A percentile compares a stretch with the other conserved stretches of the same genome.
phyloP scores from a whole-genome alignment of 176 grass and related monocot species.

The Oryza australiensis region DNA sequence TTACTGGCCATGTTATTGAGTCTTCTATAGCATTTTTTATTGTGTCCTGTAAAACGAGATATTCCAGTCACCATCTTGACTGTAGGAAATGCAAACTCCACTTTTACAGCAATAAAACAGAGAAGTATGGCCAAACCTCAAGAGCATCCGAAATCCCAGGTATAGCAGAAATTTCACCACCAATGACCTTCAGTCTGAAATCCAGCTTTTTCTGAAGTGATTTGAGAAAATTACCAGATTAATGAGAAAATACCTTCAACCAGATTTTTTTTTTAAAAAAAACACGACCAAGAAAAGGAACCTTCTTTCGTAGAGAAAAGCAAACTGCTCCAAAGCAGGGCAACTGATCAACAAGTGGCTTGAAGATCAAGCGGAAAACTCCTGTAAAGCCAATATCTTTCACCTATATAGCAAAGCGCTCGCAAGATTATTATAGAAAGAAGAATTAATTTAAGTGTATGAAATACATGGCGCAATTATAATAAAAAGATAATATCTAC shows the following conservation, averaged over 20 bases:
- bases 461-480: neutral
- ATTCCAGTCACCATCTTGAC: constrained; percentile 25
- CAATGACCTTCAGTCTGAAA: constrained; percentile 89
- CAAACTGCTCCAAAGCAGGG: constrained; percentile 97
- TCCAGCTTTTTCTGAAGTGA: constrained; percentile 90
- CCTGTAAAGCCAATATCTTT: constrained; percentile 88
- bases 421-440: constrained; percentile 25
- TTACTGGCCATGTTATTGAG: constrained; percentile 90
- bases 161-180: constrained; percentile 84
- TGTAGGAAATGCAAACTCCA: constrained; percentile 8
- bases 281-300: constrained; percentile 26
- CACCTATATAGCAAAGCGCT: constrained; percentile 57
- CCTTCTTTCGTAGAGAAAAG: constrained; percentile 96
- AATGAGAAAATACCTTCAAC: neutral
- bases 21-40: constrained; percentile 98
- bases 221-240: constrained; percentile 16
- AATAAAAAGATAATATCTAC: neutral
- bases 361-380: constrained; percentile 91
- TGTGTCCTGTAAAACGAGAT: constrained; percentile 58
- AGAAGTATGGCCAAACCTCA: constrained; percentile 53
- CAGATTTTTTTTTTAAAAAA: neutral
- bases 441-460: constrained; percentile 1
- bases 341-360: constrained; percentile 72
- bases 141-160: constrained; percentile 96
- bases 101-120: constrained; percentile 15